Evolutionary conservation across 2,329 filamentous ascomycete species (phyloP).

Genomic region (Alternaria consortialis): DNA sequence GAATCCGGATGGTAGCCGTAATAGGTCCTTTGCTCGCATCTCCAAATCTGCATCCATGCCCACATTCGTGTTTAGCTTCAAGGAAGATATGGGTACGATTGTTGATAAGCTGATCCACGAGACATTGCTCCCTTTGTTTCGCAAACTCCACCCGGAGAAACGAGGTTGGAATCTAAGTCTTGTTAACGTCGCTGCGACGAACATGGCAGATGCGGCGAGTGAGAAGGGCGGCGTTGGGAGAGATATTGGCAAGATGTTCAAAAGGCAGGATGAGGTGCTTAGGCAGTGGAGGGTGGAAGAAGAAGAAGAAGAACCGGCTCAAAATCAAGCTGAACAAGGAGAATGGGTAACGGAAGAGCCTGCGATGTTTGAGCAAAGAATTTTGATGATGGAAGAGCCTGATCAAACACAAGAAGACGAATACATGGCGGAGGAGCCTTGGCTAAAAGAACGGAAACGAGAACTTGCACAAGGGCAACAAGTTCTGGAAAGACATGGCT

Average conservation of each 20-base stretch:
- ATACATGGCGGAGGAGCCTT: not conserved
- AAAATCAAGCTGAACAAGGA: not conserved
- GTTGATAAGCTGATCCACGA: conserved; percentile 76
- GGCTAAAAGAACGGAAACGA: not conserved
- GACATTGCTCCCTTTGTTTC: conserved; percentile 74
- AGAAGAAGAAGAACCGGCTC: conserved; percentile 27
- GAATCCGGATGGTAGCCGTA: conserved; percentile 63
- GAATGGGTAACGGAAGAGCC: not conserved
- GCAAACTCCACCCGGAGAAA: conserved; percentile 74
- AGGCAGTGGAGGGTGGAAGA: conserved; percentile 69
- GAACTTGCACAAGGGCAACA: not conserved
- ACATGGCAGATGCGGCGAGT: conserved; percentile 70
- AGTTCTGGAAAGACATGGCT: conserved; percentile 27
- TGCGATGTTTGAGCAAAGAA: too few relatives aligned
- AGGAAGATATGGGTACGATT: conserved; percentile 65
- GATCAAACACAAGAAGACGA: not conserved
- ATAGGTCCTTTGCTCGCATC: conserved; percentile 71
- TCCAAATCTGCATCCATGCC: conserved; percentile 81
- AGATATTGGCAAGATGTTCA: conserved; percentile 86
- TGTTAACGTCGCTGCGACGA: conserved; percentile 86
- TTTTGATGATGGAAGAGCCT: too few relatives aligned
- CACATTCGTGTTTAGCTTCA: conserved; percentile 73
- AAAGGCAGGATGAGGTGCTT: conserved; percentile 73
- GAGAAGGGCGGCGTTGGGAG: conserved; percentile 64
- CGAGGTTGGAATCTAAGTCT: conserved; percentile 81